Percentiles rank a stretch among this genome's conserved stretches.
Evolutionary conservation across 1,139 yeast genomes (phyloP).

Genomic region (Protomyces lactucae-debilis): DNA sequence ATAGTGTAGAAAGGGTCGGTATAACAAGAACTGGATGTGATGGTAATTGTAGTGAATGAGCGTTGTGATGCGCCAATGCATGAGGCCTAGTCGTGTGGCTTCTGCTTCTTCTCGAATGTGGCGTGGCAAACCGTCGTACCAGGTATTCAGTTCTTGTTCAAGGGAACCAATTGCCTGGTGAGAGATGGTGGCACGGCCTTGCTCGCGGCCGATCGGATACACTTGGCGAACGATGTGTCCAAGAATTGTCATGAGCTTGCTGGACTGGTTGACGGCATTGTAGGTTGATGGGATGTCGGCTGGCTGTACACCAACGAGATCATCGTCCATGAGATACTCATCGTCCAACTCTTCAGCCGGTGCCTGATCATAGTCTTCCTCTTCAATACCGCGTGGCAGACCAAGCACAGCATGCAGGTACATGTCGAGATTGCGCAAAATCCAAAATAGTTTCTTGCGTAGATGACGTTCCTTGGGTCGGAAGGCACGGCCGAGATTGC

Average conservation of each 20-base stretch:
- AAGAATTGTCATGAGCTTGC: slow-evolving; percentile 60
- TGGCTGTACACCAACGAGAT: slow-evolving; percentile 42
- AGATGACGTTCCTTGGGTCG: slow-evolving; percentile 83
- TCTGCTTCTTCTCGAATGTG: slow-evolving; percentile 65
- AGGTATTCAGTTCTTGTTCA: slow-evolving; percentile 65
- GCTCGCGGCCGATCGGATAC: slow-evolving; percentile 43
- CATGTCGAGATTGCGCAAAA: slow-evolving; percentile 86
- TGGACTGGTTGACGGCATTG: slow-evolving; percentile 82
- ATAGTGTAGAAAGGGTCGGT: slow-evolving; percentile 88
- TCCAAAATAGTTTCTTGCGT: slow-evolving; percentile 78
- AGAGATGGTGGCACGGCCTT: slow-evolving; percentile 38
- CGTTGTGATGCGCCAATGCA: slow-evolving; percentile 59
- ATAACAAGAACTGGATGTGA: slow-evolving; percentile 77
- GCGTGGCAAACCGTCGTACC: slow-evolving; percentile 69
- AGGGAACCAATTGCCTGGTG: slow-evolving; percentile 65
- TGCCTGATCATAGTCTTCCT: slow-evolving; percentile 84
- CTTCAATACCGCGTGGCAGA: slow-evolving; percentile 61
- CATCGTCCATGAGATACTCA: slow-evolving; percentile 66
- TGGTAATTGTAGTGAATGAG: slow-evolving; percentile 71
- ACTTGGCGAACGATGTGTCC: slow-evolving; percentile 49
- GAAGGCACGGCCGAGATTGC: slow-evolving; percentile 61
- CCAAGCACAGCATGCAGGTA: slow-evolving; percentile 88
- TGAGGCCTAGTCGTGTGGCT: slow-evolving; percentile 58
- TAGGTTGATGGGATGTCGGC: slow-evolving; percentile 42
- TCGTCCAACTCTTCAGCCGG: slow-evolving; percentile 82